Evolutionary conservation across 129 eudicot genomes (phyloP).

Genomic region (Chrysanthemum seticuspe): DNA sequence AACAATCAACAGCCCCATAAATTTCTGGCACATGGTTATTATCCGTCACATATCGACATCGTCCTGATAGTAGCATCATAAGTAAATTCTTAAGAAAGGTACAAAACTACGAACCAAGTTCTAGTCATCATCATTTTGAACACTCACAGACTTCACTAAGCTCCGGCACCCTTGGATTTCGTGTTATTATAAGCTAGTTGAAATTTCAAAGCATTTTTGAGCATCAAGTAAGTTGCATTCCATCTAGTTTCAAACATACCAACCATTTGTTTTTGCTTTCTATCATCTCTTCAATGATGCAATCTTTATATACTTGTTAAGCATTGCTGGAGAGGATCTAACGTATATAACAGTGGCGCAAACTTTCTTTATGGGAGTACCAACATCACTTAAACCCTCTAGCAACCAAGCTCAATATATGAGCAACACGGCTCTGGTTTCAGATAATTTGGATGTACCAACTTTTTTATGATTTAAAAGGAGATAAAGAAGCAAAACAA

Average conservation of each 20-base stretch:
- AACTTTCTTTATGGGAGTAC: neutral
- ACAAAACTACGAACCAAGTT: neutral
- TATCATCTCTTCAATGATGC: neutral
- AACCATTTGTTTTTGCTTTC: neutral
- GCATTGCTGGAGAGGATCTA: neutral
- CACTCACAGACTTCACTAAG: neutral
- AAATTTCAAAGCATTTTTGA: neutral
- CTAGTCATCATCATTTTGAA: constrained; percentile 3
- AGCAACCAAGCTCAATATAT: neutral
- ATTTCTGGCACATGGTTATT: neutral
- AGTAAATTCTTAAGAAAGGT: neutral
- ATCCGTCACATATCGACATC: neutral
- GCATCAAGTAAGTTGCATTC: neutral
- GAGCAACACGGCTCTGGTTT: neutral
- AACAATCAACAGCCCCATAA: neutral
- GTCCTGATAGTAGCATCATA: neutral
- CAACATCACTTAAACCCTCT: neutral
- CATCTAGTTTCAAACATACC: neutral
- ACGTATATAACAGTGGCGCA: neutral
- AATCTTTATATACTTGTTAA: neutral
- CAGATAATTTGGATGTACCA: too few relatives aligned
- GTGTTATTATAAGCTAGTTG: neutral
- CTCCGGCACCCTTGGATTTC: neutral
- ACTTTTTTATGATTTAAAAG: too few relatives aligned
- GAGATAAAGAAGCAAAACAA: too few relatives aligned